Evolutionary conservation across 1,284 basidiomycete species (phyloP).

Genomic region (Apiotrichum mycotoxinovorans): DNA sequence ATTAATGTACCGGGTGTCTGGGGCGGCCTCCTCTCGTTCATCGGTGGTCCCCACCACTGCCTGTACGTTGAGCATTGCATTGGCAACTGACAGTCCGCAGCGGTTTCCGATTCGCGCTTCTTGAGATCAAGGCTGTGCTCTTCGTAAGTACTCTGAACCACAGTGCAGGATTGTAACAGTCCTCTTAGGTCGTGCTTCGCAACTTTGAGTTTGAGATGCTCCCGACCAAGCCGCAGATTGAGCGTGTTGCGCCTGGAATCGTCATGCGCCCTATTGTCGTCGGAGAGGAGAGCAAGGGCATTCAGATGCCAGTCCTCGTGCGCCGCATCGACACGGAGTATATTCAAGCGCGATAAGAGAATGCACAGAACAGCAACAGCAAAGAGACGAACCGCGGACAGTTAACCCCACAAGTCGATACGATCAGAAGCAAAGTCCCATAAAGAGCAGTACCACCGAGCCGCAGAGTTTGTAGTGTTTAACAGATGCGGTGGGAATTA

Average conservation of each 20-base stretch:
- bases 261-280: conserved; percentile 11
- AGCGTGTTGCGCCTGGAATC: conserved; percentile 3
- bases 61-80: conserved; percentile 46
- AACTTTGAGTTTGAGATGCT: conserved; percentile 20
- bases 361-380: not conserved
- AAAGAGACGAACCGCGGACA: no score
- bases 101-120: conserved; percentile 66
- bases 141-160: conserved; percentile 48
- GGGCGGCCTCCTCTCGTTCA: conserved; percentile 63
- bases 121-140: conserved; percentile 62
- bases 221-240: conserved; percentile 2
- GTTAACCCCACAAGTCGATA: no score
- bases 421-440: no score
- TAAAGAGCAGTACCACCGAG: no score
- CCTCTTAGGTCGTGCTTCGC: conserved; percentile 19
- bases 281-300: conserved; percentile 14
- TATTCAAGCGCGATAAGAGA: not conserved
- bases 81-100: conserved; percentile 10
- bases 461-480: no score
- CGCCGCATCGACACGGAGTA: not conserved
- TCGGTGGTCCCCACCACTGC: conserved; percentile 64
- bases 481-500: no score
- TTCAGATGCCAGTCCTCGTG: conserved; percentile 17
- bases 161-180: not conserved
- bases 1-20: conserved; percentile 60